Conservation (phyloP, 1,284 basidiomycete genomes). For the Ustilago hordei region DNA sequence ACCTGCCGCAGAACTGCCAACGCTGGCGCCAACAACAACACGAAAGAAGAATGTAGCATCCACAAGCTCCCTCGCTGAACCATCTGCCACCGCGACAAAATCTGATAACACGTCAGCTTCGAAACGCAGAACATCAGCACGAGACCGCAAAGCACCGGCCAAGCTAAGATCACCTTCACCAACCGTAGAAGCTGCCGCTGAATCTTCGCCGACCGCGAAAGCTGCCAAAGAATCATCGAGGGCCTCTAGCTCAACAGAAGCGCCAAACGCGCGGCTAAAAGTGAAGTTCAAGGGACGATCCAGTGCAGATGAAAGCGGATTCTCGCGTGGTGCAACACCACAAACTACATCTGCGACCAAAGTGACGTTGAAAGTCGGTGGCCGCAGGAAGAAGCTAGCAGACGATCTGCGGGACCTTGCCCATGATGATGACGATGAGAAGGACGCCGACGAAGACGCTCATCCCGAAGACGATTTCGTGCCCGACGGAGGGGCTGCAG, state of each 20-base stretch:
- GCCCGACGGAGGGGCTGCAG: slow-evolving; percentile 1
- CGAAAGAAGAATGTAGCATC: neutral
- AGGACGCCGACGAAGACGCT: neutral
- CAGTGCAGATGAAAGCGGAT: slow-evolving; percentile 21
- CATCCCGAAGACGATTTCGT: slow-evolving; percentile 11
- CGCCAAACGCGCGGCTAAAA: slow-evolving; percentile 20
- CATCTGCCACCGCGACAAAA: neutral
- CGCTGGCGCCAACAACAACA: slow-evolving; percentile 4
- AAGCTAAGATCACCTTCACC: slow-evolving; percentile 21
- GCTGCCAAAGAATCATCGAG: neutral
- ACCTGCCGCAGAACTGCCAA: neutral
- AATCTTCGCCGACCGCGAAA: slow-evolving; percentile 9
- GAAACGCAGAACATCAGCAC: slow-evolving; percentile 17
- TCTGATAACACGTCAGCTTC: neutral
- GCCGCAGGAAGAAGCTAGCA: slow-evolving; percentile 15
- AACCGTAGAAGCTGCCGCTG: slow-evolving; percentile 2
- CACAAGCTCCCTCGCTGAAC: neutral
- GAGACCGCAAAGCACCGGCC: slow-evolving; percentile 22
- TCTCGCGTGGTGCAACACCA: slow-evolving; percentile 20
- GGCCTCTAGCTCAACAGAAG: neutral
- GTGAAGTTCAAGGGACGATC: slow-evolving; percentile 14
- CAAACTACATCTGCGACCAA: slow-evolving; percentile 13
- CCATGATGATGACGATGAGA: slow-evolving; percentile 11
- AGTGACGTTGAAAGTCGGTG: slow-evolving; percentile 16
- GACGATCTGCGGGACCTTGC: slow-evolving; percentile 31